Evolutionary conservation across 2,329 filamentous ascomycete species (phyloP).

Genomic region (Sporothrix curviconia): DNA sequence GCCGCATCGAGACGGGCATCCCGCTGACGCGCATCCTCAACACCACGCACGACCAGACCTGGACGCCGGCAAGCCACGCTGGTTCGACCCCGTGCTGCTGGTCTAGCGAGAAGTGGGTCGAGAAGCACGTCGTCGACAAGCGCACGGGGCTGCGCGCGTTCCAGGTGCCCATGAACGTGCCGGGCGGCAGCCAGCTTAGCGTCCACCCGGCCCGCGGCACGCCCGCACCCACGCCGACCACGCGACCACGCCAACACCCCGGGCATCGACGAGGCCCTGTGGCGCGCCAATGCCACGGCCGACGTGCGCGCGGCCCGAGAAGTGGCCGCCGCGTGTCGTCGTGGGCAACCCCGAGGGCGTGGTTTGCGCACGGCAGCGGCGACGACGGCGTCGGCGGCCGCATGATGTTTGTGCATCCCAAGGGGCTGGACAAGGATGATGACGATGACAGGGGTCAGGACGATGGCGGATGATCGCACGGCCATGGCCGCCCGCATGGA

Average conservation of each 20-base stretch:
- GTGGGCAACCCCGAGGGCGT: neutral
- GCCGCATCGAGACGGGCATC: neutral
- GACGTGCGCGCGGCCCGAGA: slow-evolving; percentile 2
- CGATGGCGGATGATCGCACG: neutral
- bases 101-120: slow-evolving; percentile 19
- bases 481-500: neutral
- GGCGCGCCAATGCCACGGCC: neutral
- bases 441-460: neutral
- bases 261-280: neutral
- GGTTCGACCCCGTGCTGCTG: slow-evolving; percentile 16
- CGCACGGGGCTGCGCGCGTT: slow-evolving; percentile 7
- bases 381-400: neutral
- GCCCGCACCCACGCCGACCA: neutral
- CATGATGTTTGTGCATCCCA: too few relatives aligned
- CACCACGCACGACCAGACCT: slow-evolving; percentile 4
- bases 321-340: neutral
- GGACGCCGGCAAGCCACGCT: neutral
- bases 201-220: neutral
- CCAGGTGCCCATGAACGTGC: slow-evolving; percentile 16
- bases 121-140: slow-evolving; percentile 6
- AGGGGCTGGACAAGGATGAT: neutral
- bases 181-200: too few relatives aligned
- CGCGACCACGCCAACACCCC: neutral
- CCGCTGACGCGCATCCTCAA: slow-evolving; percentile 13
- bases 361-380: neutral